Evolutionary conservation across 768 basidiomycete genomes (phyloP), one percentile per base, ranked within the genome.

Genomic region (Coprinopsis sp.): DNA sequence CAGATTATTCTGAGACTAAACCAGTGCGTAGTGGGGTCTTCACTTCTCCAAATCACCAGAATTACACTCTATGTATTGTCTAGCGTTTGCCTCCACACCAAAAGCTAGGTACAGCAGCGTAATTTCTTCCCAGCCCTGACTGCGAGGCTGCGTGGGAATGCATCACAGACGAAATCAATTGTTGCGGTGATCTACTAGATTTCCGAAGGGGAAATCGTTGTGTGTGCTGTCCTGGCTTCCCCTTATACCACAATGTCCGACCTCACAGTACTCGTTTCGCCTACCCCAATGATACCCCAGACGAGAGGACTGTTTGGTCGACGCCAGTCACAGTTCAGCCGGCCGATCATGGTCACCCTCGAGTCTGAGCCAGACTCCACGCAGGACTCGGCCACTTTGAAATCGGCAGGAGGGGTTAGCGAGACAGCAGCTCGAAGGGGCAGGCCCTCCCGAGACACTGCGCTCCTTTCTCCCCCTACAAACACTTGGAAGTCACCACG

Each of bases 191-290:
- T n/a, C n/a, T n/a, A n/a, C n/a, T n/a, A n/a, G n/a, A n/a, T n/a
- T n/a, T n/a, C n/a, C n/a, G n/a, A n/a, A n/a, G n/a, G n/a, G n/a
- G n/a, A n/a, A n/a, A n/a, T n/a, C n/a, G n/a, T n/a, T n/a, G n/a
- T n/a, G n/a, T n/a, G n/a, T n/a, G n/a, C n/a, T n/a, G n/a, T n/a
- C n/a, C n/a, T n/a, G n/a, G n/a, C n/a, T n/a, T n/a, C n/a, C n/a
- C n/a, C n/a, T n/a, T n/a, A n/a, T n/a, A 47, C 53, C 52, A 54
- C 54, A 31, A 77, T 77, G 75, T 67, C 76, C 3, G 77, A 77
- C 58, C 67, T 77, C 16, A 77, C 76, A 1, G 73, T 77, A 23
- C 69, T 79, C 36, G 64, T 76, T 33, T 69, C 73, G n/a, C 73
- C 75, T 2, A 67, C 68, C 16, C 70, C 72, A 25, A 59, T 75